Conservation (phyloP, 345 rosid genomes). For the Isatis tinctoria region DNA sequence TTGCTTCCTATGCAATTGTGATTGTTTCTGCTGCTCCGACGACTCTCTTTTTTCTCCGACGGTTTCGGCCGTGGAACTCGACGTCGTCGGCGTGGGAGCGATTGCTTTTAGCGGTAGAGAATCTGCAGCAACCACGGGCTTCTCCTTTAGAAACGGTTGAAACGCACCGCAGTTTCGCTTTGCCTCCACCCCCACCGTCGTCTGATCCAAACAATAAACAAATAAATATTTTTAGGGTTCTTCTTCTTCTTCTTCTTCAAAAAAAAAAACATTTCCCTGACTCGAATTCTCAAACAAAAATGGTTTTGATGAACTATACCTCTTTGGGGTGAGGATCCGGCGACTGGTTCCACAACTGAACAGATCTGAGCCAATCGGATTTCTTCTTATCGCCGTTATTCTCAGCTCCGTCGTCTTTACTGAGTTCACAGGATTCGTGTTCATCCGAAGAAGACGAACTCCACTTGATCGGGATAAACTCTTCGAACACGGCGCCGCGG, state of each 20-base stretch:
- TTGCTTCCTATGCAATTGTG: slow-evolving; percentile 47
- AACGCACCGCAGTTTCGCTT: slow-evolving; percentile 71
- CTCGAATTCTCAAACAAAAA: too few relatives aligned
- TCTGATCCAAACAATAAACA: neutral
- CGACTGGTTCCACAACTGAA: slow-evolving; percentile 83
- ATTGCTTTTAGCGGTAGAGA: slow-evolving; percentile 26
- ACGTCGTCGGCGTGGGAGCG: slow-evolving; percentile 37
- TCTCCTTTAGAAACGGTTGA: slow-evolving; percentile 65
- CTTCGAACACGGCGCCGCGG: slow-evolving; percentile 50
- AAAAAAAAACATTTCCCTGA: neutral
- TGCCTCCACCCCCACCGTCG: slow-evolving; percentile 46
- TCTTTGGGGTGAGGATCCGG: slow-evolving; percentile 51
- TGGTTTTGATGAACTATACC: neutral
- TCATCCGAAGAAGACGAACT: slow-evolving; percentile 27
- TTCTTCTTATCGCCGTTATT: slow-evolving; percentile 39
- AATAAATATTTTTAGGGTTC: neutral
- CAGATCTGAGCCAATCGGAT: slow-evolving; percentile 98
- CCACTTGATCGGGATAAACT: slow-evolving; percentile 76
- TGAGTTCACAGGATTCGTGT: slow-evolving; percentile 25
- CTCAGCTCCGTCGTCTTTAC: slow-evolving; percentile 13
- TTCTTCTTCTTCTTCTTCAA: too few relatives aligned
- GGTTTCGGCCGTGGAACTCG: slow-evolving; percentile 37
- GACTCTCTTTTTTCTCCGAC: slow-evolving; percentile 28
- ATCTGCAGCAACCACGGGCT: slow-evolving; percentile 37
- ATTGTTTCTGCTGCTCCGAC: slow-evolving; percentile 13